phyloP scores from a whole-genome alignment of 257 asterid genomes.

The Dorcoceras hygrometricum region DNA sequence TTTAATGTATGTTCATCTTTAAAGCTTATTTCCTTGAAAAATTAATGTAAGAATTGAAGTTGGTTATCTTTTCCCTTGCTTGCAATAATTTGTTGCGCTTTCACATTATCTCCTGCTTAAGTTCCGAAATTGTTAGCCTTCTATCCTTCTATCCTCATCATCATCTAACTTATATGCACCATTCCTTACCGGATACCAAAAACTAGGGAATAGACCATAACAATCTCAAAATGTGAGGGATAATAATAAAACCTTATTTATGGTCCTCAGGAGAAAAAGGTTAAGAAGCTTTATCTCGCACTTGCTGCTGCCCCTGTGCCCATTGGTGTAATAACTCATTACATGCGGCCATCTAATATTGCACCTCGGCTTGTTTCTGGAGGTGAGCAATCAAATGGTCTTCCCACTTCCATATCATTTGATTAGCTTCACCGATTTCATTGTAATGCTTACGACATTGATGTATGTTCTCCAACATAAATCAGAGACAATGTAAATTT shows the following conservation, averaged over 20 bases:
- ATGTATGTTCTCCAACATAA: background rate
- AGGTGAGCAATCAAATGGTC: constrained; percentile 42
- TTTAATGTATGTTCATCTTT: background rate
- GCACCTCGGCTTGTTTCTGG: constrained; percentile 83
- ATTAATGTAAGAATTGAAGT: background rate
- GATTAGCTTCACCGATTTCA: background rate
- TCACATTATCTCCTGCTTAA: constrained; percentile 3
- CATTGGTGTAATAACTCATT: constrained; percentile 72
- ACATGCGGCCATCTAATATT: constrained; percentile 84
- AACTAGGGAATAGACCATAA: background rate
- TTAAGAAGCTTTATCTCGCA: constrained; percentile 87
- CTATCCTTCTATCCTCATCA: background rate
- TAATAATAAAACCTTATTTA: constrained; percentile 9
- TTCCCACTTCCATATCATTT: background rate
- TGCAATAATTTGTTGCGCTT: background rate
- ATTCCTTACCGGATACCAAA: background rate
- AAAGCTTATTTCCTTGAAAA: background rate
- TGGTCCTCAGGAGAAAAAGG: constrained; percentile 69
- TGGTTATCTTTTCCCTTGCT: background rate
- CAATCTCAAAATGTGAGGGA: background rate
- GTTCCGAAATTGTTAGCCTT: background rate
- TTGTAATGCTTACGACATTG: background rate
- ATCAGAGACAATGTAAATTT: background rate
- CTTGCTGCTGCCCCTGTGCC: constrained; percentile 86
- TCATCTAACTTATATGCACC: constrained; percentile 8